Evolutionary conservation across 225 moss, liverwort and hornwort genomes (phyloP), one percentile per base, ranked within the genome.

Genomic region (Rhytidiadelphus loreus): DNA sequence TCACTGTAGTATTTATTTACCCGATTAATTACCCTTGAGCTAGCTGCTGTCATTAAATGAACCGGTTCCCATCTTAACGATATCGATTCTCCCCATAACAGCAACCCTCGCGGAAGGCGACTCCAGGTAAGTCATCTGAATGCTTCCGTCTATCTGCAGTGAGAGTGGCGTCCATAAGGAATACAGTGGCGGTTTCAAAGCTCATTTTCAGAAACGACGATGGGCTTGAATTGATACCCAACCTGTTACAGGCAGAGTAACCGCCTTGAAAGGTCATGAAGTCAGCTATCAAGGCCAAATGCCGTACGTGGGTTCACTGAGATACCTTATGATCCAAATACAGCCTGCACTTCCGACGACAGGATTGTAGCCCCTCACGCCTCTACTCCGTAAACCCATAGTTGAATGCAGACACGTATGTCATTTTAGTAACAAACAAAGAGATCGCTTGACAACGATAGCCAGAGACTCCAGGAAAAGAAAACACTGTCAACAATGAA

Each of bases 261-360:
- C 97, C 97, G 48, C 98, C 98, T 91, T 96, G 96, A 61, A 92
- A 96, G 58, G 97, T 98, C 98, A 98, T 98, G 84, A 97, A 98
- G 82, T 98, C 98, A 26, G 98, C 92, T 73, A 98, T 98, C 84
- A 98, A 89, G 88, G 96, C 91, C 90, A 98, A 80, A 87, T 98
- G 98, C 75, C 98, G 92, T n/a, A n/a, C n/a, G n/a, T 28, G 96
- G 95, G 75, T 98, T 94, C 37, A 98, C 98, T 60, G 92, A 95
- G 80, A 98, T 97, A 69, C 98, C 98, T 29, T 98, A 98, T 9
- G 96, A 88, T 37, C 93, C 98, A 78, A 98, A 98, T 23, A 98
- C 98, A 77, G 96, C 90, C 88, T 96, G 94, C 43, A 97, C 97
- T 93, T 98, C 98, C n/a, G n/a, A n/a, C 7, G 95, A 95, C 80